These are phyloP conservation scores for Skeletonema menzelii DNA, from an alignment of 108 stramenopile species.

Conservation along the genomic window DNA sequence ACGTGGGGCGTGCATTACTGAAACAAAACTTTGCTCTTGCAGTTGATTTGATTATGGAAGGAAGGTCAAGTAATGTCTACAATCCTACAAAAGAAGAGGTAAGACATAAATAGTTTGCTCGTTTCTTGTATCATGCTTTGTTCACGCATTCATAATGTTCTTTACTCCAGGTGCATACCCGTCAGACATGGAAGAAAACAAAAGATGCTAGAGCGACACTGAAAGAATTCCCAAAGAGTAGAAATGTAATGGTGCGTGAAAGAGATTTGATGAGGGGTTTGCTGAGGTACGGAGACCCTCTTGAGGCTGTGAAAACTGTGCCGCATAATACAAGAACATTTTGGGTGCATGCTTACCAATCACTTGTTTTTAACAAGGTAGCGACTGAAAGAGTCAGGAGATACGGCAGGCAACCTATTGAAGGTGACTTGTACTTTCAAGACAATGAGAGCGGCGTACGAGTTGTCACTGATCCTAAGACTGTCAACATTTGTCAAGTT, in stretches of 20 bases:
- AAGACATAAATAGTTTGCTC: not conserved
- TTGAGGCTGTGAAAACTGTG: slow-evolving; percentile 69
- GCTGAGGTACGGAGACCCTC: slow-evolving; percentile 59
- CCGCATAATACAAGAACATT: slow-evolving; percentile 62
- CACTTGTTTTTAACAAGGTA: slow-evolving; percentile 34
- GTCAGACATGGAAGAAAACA: slow-evolving; percentile 61
- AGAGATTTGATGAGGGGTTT: slow-evolving; percentile 69
- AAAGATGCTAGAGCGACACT: slow-evolving; percentile 61
- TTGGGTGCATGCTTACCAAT: slow-evolving; percentile 73
- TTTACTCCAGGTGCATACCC: slow-evolving; percentile 12
- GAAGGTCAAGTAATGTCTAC: slow-evolving; percentile 46
- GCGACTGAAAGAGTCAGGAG: slow-evolving; percentile 49
- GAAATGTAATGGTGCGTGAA: slow-evolving; percentile 65
- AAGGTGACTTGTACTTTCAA: slow-evolving; percentile 68
- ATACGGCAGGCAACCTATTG: slow-evolving; percentile 51
- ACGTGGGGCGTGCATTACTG: slow-evolving; percentile 83
- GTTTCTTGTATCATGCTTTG: not conserved
- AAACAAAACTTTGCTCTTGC: slow-evolving; percentile 57
- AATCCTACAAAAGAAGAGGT: slow-evolving; percentile 42
- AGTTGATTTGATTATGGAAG: slow-evolving; percentile 76
- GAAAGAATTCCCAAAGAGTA: slow-evolving; percentile 59
- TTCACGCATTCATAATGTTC: not conserved
- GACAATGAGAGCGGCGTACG: slow-evolving; percentile 12
- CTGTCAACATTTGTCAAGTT: slow-evolving; percentile 50
- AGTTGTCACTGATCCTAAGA: slow-evolving; percentile 23